phyloP scores from a whole-genome alignment of 2,329 filamentous ascomycete genomes.

The Penicillium paneum region DNA sequence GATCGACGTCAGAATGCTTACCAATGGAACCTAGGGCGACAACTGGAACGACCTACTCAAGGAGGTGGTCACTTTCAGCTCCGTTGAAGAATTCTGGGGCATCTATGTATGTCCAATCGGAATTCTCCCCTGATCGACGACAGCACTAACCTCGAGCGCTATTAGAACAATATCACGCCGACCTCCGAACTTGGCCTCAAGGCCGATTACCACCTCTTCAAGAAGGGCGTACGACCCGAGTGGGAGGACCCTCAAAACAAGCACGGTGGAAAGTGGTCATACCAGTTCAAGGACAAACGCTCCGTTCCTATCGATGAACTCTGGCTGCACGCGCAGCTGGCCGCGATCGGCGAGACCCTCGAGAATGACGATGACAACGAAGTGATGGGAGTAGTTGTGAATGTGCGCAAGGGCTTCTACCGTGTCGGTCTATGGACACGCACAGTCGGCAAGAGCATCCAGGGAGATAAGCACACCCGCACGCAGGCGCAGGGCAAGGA shows the following conservation, averaged over 20 bases:
- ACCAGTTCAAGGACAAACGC: slow-evolving; percentile 95
- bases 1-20: slow-evolving; percentile 10
- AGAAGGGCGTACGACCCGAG: slow-evolving; percentile 91
- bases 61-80: slow-evolving; percentile 98
- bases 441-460: slow-evolving; percentile 81
- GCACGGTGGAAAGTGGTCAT: slow-evolving; percentile 98
- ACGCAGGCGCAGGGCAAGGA: slow-evolving; percentile 79
- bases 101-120: slow-evolving; percentile 73
- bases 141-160: slow-evolving; percentile 13
- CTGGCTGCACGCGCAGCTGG: slow-evolving; percentile 96
- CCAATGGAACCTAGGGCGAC: slow-evolving; percentile 63
- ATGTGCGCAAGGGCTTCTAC: slow-evolving; percentile 97
- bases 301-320: slow-evolving; percentile 87
- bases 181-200: slow-evolving; percentile 95
- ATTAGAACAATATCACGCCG: slow-evolving; percentile 94
- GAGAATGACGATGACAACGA: slow-evolving; percentile 91
- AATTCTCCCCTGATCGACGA: neutral
- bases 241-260: slow-evolving; percentile 99
- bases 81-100: slow-evolving; percentile 99
- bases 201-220: slow-evolving; percentile 99
- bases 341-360: slow-evolving; percentile 94
- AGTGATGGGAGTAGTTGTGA: slow-evolving; percentile 98
- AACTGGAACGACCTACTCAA: slow-evolving; percentile 99
- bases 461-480: slow-evolving; percentile 71
- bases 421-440: slow-evolving; percentile 97